These are phyloP conservation scores for Haplosporangium sp. DNA, from an alignment of 371 early-diverging fungal species.

Conservation along the genomic window DNA sequence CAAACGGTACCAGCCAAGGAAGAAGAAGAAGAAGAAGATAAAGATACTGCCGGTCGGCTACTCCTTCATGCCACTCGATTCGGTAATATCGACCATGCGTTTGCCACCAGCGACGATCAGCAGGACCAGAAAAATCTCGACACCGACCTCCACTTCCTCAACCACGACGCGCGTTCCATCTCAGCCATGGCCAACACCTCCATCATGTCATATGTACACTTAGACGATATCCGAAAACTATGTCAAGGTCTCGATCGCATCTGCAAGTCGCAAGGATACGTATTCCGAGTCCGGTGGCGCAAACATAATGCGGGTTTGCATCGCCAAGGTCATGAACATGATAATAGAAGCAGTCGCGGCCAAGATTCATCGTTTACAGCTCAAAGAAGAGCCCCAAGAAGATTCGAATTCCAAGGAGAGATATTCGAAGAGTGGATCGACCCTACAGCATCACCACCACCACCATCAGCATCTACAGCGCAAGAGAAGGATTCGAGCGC, in stretches of 20 bases:
- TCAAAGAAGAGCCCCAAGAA: conserved; percentile 1
- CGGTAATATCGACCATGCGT: conserved; percentile 45
- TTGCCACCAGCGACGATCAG: conserved; percentile 10
- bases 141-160: neutral
- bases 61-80: conserved; percentile 46
- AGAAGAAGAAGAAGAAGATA: neutral
- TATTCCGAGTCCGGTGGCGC: conserved; percentile 38
- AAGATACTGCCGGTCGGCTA: conserved; percentile 11
- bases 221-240: conserved; percentile 38
- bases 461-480: neutral
- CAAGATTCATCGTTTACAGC: neutral
- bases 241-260: conserved; percentile 35
- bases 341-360: neutral
- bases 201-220: conserved; percentile 36
- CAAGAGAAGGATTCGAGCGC: neutral
- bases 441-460: conserved; percentile 16
- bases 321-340: neutral
- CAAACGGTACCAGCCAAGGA: neutral
- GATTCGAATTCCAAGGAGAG: conserved; percentile 45
- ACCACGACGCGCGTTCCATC: conserved; percentile 2
- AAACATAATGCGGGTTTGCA: neutral
- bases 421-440: conserved; percentile 45
- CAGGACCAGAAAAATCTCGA: conserved; percentile 1
- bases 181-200: conserved; percentile 22
- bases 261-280: conserved; percentile 24